Conservation (phyloP, 73 alveolate genomes). For the Loxodes magnus region DNA sequence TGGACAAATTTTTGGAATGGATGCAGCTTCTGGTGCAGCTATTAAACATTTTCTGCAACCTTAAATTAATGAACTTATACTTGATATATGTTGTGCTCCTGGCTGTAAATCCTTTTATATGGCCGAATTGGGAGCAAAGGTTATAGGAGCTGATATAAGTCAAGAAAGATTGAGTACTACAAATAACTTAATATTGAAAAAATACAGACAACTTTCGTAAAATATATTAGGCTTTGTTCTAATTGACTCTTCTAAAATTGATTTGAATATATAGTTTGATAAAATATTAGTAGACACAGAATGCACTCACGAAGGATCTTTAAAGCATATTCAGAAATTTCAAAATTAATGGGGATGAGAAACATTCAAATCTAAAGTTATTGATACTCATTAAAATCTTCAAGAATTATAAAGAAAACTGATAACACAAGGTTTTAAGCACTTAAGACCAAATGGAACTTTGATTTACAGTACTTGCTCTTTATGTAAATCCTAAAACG, state of each 20-base stretch:
- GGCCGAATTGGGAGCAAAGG: conserved; percentile 20
- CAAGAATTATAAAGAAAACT: conserved; percentile 9
- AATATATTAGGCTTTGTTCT: conserved; percentile 9
- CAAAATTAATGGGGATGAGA: conserved; percentile 3
- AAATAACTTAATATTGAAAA: conserved; percentile 15
- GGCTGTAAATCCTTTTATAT: conserved; percentile 24
- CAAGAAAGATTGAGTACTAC: conserved; percentile 22
- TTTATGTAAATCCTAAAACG: conserved; percentile 23
- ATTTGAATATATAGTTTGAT: conserved; percentile 12
- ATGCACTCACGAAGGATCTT: conserved; percentile 39
- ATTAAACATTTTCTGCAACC: conserved; percentile 7
- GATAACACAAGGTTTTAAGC: conserved; percentile 21
- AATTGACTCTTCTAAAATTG: conserved; percentile 20
- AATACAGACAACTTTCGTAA: conserved; percentile 19
- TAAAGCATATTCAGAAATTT: conserved; percentile 23
- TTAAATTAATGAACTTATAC: conserved; percentile 7
- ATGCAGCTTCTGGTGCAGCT: conserved; percentile 21
- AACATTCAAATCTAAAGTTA: not conserved
- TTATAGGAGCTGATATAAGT: conserved; percentile 23
- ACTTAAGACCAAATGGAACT: conserved; percentile 15
- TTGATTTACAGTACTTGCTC: conserved; percentile 30
- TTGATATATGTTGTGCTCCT: conserved; percentile 39
- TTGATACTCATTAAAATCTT: not conserved
- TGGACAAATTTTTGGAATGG: conserved; percentile 28
- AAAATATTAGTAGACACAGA: conserved; percentile 34